Conservation (phyloP, 208 protist genomes). For the Phytomonas serpens region DNA sequence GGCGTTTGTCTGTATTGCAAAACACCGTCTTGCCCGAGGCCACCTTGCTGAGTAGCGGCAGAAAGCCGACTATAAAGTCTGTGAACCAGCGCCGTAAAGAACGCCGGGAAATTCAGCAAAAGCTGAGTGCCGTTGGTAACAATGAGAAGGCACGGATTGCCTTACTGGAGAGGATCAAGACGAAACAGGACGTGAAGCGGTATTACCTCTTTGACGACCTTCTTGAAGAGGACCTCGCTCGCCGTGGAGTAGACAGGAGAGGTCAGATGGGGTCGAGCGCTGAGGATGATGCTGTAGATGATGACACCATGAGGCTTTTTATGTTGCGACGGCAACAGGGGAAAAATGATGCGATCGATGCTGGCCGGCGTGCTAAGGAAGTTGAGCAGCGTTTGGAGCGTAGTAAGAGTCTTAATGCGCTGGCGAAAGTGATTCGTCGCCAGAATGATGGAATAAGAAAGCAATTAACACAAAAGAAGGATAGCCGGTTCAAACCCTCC, state of each 20-base stretch:
- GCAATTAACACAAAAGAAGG: slow-evolving; percentile 48
- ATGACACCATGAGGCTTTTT: slow-evolving; percentile 50
- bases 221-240: slow-evolving; percentile 4
- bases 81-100: slow-evolving; percentile 58
- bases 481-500: slow-evolving; percentile 72
- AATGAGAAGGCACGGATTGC: slow-evolving; percentile 23
- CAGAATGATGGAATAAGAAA: slow-evolving; percentile 67
- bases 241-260: not conserved
- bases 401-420: slow-evolving; percentile 57
- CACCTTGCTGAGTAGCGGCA: slow-evolving; percentile 52
- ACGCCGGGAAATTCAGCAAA: slow-evolving; percentile 60
- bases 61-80: slow-evolving; percentile 40
- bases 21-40: slow-evolving; percentile 80
- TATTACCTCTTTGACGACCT: slow-evolving; percentile 45
- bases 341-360: slow-evolving; percentile 20
- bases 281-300: slow-evolving; percentile 20
- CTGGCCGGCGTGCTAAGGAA: slow-evolving; percentile 58
- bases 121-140: slow-evolving; percentile 29
- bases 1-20: slow-evolving; percentile 52
- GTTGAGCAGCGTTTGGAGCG: slow-evolving; percentile 78
- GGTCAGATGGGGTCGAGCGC: not conserved
- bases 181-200: slow-evolving; percentile 57
- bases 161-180: slow-evolving; percentile 32
- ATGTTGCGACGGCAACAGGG: slow-evolving; percentile 34
- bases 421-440: slow-evolving; percentile 69